Evolutionary conservation across 2,329 filamentous ascomycete species (phyloP).

Genomic region (Sclerotinia subarctica): DNA sequence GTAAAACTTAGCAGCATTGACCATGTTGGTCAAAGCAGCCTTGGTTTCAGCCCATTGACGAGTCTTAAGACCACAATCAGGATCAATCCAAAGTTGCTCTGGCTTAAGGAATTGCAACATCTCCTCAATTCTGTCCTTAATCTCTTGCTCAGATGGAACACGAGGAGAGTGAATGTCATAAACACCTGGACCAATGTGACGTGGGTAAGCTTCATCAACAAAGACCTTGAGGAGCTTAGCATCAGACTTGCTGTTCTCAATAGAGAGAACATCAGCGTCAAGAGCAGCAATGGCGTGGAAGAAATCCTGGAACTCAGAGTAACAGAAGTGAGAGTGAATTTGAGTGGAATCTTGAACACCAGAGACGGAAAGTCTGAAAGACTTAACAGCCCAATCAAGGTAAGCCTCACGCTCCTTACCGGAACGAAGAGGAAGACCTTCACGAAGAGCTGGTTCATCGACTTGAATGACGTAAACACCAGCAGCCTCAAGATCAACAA

Average conservation of each 20-base stretch:
- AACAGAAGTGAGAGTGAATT: conserved; percentile 99
- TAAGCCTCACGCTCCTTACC: conserved; percentile 96
- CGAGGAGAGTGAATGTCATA: conserved; percentile 99
- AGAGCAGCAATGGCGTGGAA: conserved; percentile 99
- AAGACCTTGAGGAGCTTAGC: conserved; percentile 99
- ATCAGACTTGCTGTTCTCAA: conserved; percentile 99
- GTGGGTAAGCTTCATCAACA: conserved; percentile 93
- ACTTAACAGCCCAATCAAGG: conserved; percentile 95
- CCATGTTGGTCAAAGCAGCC: conserved; percentile 93
- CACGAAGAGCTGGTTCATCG: conserved; percentile 97
- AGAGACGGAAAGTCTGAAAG: conserved; percentile 92
- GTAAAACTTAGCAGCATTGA: conserved; percentile 96
- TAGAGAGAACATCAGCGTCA: conserved; percentile 96
- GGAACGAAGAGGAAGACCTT: conserved; percentile 94
- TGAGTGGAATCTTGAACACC: conserved; percentile 94
- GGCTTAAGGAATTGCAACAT: conserved; percentile 97
- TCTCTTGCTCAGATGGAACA: conserved; percentile 95
- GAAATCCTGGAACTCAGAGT: conserved; percentile 99
- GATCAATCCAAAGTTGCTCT: conserved; percentile 99
- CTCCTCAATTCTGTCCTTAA: conserved; percentile 95
- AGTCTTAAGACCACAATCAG: conserved; percentile 99
- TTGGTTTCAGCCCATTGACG: conserved; percentile 99
- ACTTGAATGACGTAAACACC: conserved; percentile 98
- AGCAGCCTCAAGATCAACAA: conserved; percentile 94
- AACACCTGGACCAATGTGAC: conserved; percentile 98